These are phyloP conservation scores for Solanum neorickii DNA, from an alignment of 257 asterid genomes.

Conservation along the genomic window DNA sequence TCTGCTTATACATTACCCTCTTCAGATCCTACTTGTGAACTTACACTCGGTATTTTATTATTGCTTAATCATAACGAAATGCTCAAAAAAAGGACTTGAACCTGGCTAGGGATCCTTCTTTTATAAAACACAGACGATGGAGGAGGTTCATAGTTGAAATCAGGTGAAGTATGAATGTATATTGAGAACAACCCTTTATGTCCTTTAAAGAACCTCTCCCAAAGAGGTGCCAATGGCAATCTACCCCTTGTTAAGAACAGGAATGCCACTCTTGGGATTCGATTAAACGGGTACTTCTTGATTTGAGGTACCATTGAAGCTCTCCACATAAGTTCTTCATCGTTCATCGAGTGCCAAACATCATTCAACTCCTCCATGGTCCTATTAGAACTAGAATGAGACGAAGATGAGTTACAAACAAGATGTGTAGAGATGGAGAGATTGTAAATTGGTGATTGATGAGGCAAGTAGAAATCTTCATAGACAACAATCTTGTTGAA, in stretches of 20 bases:
- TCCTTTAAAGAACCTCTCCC: constrained; percentile 76
- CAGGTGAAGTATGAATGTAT: constrained; percentile 55
- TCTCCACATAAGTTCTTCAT: constrained; percentile 52
- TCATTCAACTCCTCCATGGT: neutral
- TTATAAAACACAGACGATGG: constrained; percentile 57
- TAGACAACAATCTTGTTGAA: constrained; percentile 29
- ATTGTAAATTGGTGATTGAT: constrained; percentile 20
- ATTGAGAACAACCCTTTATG: constrained; percentile 52
- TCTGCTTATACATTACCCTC: neutral
- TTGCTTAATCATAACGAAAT: neutral
- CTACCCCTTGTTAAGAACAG: constrained; percentile 58
- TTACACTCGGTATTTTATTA: neutral
- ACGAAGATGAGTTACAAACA: neutral
- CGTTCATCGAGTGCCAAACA: constrained; percentile 43
- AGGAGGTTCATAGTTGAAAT: constrained; percentile 26
- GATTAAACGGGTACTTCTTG: constrained; percentile 25
- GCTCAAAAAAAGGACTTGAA: neutral
- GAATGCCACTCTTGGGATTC: constrained; percentile 53
- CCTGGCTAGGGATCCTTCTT: constrained; percentile 67
- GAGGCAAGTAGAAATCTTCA: constrained; percentile 43
- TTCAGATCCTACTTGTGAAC: neutral
- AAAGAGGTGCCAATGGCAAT: constrained; percentile 49
- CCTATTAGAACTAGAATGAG: constrained; percentile 4
- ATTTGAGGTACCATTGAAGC: constrained; percentile 58
- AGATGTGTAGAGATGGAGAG: constrained; percentile 5